A percentile compares a stretch with the other conserved stretches of the same genome.
Conservation (phyloP, 2,329 filamentous ascomycete genomes). For the Sordariomycetes sp. region DNA sequence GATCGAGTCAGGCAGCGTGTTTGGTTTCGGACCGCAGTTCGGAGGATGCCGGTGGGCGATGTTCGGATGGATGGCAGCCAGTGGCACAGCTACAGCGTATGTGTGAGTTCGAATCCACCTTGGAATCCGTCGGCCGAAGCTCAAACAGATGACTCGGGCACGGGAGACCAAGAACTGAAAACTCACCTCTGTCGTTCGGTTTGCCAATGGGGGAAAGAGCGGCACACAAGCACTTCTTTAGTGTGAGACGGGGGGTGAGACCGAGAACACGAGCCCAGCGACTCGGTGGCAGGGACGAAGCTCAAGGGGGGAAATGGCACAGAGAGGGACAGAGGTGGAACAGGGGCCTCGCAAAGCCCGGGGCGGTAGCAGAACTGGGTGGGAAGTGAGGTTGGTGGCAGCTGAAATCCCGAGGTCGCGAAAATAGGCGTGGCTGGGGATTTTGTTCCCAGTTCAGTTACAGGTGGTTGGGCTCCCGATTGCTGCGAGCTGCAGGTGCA, state of each 20-base stretch:
- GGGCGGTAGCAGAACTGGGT: not conserved
- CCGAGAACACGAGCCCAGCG: not conserved
- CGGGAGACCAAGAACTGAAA: not conserved
- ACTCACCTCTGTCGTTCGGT: not conserved
- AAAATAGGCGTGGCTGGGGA: not conserved
- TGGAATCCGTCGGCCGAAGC: not conserved
- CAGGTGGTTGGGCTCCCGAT: not conserved
- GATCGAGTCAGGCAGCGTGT: not conserved
- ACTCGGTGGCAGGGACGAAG: not conserved
- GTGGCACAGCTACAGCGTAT: not conserved
- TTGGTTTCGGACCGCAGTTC: not conserved
- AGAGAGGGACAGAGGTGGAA: not conserved
- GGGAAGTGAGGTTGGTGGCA: not conserved
- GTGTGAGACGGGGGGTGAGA: not conserved
- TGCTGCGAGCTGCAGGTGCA: not conserved
- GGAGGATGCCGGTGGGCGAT: not conserved
- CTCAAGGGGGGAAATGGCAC: not conserved
- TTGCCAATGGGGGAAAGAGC: not conserved
- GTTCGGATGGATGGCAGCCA: not conserved
- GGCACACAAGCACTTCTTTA: not conserved
- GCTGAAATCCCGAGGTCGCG: not conserved
- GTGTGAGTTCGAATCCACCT: not conserved
- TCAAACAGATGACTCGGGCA: not conserved
- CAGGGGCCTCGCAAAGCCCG: not conserved
- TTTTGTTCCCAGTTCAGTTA: not conserved